phyloP scores from a whole-genome alignment of 2,329 filamentous ascomycete genomes.

The Fusarium albosuccineum region DNA sequence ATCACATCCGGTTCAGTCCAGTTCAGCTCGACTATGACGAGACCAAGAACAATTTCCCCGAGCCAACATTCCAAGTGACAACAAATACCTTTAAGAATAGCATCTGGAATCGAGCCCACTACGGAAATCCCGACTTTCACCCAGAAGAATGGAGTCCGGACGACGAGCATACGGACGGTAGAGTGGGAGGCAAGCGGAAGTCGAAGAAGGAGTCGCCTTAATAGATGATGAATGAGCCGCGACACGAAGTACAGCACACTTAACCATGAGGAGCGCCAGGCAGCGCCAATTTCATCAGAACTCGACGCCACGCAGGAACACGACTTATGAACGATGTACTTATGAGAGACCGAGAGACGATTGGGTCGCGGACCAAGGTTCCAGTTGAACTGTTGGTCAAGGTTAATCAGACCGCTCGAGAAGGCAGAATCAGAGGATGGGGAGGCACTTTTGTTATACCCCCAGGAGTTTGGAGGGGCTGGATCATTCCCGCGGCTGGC shows the following conservation, averaged over 20 bases:
- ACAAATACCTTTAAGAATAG: slow-evolving; percentile 75
- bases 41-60: slow-evolving; percentile 57
- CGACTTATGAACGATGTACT: slow-evolving; percentile 16
- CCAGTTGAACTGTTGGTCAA: neutral
- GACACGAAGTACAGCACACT: slow-evolving; percentile 4
- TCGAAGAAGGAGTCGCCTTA: slow-evolving; percentile 40
- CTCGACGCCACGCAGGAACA: slow-evolving; percentile 11
- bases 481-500: slow-evolving; percentile 35
- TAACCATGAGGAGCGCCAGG: neutral
- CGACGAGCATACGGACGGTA: slow-evolving; percentile 52
- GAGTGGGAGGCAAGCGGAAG: slow-evolving; percentile 45
- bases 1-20: slow-evolving; percentile 64
- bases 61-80: slow-evolving; percentile 61
- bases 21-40: slow-evolving; percentile 63
- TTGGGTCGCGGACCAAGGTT: neutral
- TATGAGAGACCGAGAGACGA: neutral
- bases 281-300: slow-evolving; percentile 18
- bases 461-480: slow-evolving; percentile 19
- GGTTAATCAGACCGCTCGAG: neutral
- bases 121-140: slow-evolving; percentile 70
- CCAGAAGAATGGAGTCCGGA: slow-evolving; percentile 60
- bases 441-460: slow-evolving; percentile 24
- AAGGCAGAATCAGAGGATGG: slow-evolving; percentile 5
- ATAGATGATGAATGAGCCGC: neutral
- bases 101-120: slow-evolving; percentile 76